These are phyloP conservation scores for Ambrosiella xylebori DNA, from an alignment of 2,329 filamentous ascomycete species.

Conservation along the genomic window DNA sequence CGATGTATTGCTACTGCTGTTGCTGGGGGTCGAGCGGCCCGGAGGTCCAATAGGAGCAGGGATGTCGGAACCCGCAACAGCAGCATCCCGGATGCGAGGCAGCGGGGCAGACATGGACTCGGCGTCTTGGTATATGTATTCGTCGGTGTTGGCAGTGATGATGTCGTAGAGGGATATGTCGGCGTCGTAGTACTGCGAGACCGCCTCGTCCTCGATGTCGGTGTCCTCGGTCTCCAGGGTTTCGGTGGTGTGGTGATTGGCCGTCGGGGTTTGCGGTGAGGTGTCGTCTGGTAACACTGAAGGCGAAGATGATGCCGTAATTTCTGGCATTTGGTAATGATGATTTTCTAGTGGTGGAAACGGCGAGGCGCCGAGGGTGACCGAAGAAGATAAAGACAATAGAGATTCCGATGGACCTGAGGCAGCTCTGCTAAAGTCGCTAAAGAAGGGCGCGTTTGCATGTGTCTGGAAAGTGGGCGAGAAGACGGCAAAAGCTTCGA, in stretches of 20 bases:
- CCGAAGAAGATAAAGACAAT: slow-evolving; percentile 2
- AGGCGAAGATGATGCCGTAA: not conserved
- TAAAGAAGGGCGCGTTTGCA: slow-evolving; percentile 6
- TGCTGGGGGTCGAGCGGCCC: not conserved
- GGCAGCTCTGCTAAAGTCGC: slow-evolving; percentile 6
- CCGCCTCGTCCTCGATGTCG: slow-evolving; percentile 7
- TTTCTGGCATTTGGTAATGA: too few species aligned
- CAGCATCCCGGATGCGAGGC: not conserved
- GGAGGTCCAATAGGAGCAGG: slow-evolving; percentile 5
- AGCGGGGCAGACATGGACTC: slow-evolving; percentile 1
- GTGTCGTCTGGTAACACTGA: not conserved
- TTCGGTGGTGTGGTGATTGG: not conserved
- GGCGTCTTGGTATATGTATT: not conserved
- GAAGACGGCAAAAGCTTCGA: slow-evolving; percentile 5
- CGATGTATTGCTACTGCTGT: not conserved
- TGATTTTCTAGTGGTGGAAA: not conserved
- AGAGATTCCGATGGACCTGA: not conserved
- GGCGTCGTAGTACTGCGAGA: slow-evolving; percentile 3
- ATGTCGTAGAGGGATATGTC: not conserved
- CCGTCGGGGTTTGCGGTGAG: not conserved
- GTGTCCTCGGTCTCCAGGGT: not conserved
- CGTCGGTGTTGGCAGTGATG: not conserved
- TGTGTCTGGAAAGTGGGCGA: slow-evolving; percentile 8
- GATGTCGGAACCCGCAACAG: slow-evolving; percentile 6
- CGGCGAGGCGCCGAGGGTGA: not conserved